Evolutionary conservation across 371 early-diverging fungal species (phyloP), one percentile per base, ranked within the genome.

Genomic region (Chytridiales sp.): DNA sequence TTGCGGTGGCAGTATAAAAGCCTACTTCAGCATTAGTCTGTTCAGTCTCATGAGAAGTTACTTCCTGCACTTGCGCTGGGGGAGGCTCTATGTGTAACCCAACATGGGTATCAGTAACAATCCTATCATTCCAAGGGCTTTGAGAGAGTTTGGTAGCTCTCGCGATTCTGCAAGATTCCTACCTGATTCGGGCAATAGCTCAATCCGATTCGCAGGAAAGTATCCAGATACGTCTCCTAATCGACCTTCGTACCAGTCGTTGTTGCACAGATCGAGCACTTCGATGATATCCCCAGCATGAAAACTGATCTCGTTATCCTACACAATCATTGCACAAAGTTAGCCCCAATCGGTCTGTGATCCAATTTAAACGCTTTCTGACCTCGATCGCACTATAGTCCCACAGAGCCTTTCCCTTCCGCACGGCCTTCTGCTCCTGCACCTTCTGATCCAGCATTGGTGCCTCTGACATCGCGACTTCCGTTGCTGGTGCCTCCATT

Each of bases 241-340:
- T n/a, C 38, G 47, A 9, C 78, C 81, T 48, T 76, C 74, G 59
- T 63, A 81, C 81, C 81, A 81, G 68, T 81, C 81, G 34, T 67
- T 60, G 66, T 81, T 81, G 62, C 76, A 77, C 19, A 69, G 62
- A 11, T 78, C 81, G 8, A 70, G 34, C 13, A 78, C 46, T 15
- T 59, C 47, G 41, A 81, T 66, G 35, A 57, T 17, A 41, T 76
- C 77, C 27, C 76, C 77, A 4, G 69, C 71, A 11, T 35, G 34
- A 49, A 81, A 77, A 9, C 74, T 70, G 19, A 77, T 44, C 49
- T 77, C 80, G 60, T 80, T 80, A 62, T 75, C 77, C 72, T 72
- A 46, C 19, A n/a, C n/a, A n/a, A n/a, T n/a, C n/a, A n/a, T n/a
- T n/a, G n/a, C n/a, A n/a, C n/a, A 51, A 13, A 9, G n/a, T n/a